These are phyloP conservation scores for Trypanosoma boissoni DNA, from an alignment of 208 protist species.

Conservation along the genomic window DNA sequence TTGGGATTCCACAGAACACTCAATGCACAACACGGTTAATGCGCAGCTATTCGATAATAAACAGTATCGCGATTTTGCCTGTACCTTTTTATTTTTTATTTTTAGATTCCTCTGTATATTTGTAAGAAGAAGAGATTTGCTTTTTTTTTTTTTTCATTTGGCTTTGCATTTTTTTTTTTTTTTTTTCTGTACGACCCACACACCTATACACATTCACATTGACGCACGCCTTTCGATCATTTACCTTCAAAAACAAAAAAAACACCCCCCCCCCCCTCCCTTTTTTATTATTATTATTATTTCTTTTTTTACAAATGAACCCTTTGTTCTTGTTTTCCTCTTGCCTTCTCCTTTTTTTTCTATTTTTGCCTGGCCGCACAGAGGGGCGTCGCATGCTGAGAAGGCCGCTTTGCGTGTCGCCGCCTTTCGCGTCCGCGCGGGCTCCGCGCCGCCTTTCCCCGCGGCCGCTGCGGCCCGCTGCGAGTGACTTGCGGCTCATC, in stretches of 20 bases:
- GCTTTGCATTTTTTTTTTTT: constrained; percentile 15
- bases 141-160: constrained; percentile 2
- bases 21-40: constrained; percentile 16
- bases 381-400: constrained; percentile 26
- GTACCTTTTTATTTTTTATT: no score
- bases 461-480: neutral
- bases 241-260: constrained; percentile 11
- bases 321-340: constrained; percentile 13
- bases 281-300: constrained; percentile 11
- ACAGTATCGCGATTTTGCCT: no score
- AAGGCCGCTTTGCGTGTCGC: constrained; percentile 13
- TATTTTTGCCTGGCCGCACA: constrained; percentile 4
- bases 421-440: neutral
- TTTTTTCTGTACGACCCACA: constrained; percentile 16
- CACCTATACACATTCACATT: no score
- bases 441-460: neutral
- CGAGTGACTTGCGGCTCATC: constrained; percentile 14
- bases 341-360: constrained; percentile 18
- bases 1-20: constrained; percentile 26
- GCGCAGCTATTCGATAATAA: no score
- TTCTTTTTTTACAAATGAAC: constrained; percentile 5
- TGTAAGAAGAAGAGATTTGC: constrained; percentile 2
- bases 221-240: no score
- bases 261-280: neutral
- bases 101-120: no score